Evolutionary conservation across 208 protist genomes (phyloP).

Genomic region (Wallacemonas sp.): DNA sequence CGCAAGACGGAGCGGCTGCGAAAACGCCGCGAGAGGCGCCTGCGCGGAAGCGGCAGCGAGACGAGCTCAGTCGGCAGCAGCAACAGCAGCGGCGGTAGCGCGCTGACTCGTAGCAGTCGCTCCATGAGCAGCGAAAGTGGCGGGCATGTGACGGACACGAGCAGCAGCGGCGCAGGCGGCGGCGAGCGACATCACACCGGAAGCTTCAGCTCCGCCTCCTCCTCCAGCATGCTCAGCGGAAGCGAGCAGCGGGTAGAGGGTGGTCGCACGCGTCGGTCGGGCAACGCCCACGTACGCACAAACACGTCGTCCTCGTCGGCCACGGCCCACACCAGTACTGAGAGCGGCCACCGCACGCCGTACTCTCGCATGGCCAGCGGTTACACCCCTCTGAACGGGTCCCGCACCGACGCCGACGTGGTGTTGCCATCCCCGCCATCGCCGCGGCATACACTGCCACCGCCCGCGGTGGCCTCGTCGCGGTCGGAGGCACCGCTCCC

Average conservation of each 20-base stretch:
- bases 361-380: slow-evolving; percentile 6
- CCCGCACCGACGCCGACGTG: neutral
- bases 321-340: neutral
- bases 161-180: neutral
- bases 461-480: neutral
- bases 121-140: slow-evolving; percentile 13
- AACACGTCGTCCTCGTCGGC: neutral
- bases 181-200: neutral
- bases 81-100: slow-evolving; percentile 14
- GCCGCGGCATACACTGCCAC: neutral
- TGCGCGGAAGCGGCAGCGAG: neutral
- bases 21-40: neutral
- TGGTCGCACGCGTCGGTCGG: too few relatives aligned
- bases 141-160: neutral
- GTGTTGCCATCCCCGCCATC: neutral
- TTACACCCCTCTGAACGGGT: neutral
- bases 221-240: neutral
- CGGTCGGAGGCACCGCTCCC: too few relatives aligned
- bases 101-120: slow-evolving; percentile 20
- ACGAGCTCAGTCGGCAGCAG: slow-evolving; percentile 10
- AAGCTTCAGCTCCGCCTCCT: neutral
- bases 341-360: slow-evolving; percentile 1
- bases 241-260: too few relatives aligned
- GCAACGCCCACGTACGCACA: too few relatives aligned
- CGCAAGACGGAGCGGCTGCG: slow-evolving; percentile 5